A percentile compares a stretch with the other conserved stretches of the same genome.
Evolutionary conservation across 2,329 filamentous ascomycete genomes (phyloP).

Genomic region (Aspergillus novoparasiticus): DNA sequence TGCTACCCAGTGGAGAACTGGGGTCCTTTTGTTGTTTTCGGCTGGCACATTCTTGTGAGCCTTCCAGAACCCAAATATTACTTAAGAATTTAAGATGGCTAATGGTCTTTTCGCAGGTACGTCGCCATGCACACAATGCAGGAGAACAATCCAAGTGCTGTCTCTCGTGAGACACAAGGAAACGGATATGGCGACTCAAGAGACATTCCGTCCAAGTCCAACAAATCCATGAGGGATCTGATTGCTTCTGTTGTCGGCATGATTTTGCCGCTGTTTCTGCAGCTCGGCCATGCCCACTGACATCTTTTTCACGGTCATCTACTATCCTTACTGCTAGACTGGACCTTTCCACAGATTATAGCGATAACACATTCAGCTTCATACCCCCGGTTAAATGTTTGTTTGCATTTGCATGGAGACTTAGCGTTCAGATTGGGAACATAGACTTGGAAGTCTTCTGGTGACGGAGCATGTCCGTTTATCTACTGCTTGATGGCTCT

Average conservation of each 20-base stretch:
- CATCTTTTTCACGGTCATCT: neutral
- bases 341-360: conserved; percentile 11
- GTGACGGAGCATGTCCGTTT: neutral
- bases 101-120: conserved; percentile 60
- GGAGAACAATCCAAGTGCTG: conserved; percentile 55
- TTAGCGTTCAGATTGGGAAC: neutral
- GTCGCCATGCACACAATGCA: conserved; percentile 99
- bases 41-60: conserved; percentile 92
- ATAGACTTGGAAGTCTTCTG: neutral
- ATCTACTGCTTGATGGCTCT: neutral
- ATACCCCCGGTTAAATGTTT: neutral
- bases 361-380: neutral
- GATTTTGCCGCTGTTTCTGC: conserved; percentile 50
- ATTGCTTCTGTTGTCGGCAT: conserved; percentile 51
- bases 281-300: conserved; percentile 51
- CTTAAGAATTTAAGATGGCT: conserved; percentile 14
- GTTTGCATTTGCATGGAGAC: conserved; percentile 1
- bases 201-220: conserved; percentile 34
- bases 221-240: conserved; percentile 49
- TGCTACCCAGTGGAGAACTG: conserved; percentile 81
- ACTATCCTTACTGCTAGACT: conserved; percentile 7
- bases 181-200: conserved; percentile 48
- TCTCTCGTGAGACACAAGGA: conserved; percentile 34
- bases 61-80: neutral
- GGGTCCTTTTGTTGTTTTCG: conserved; percentile 90